A percentile compares a stretch with the other conserved stretches of the same genome.
These are phyloP conservation scores for Metarhizium rileyi DNA, from an alignment of 2,329 filamentous ascomycete species.

Conservation along the genomic window DNA sequence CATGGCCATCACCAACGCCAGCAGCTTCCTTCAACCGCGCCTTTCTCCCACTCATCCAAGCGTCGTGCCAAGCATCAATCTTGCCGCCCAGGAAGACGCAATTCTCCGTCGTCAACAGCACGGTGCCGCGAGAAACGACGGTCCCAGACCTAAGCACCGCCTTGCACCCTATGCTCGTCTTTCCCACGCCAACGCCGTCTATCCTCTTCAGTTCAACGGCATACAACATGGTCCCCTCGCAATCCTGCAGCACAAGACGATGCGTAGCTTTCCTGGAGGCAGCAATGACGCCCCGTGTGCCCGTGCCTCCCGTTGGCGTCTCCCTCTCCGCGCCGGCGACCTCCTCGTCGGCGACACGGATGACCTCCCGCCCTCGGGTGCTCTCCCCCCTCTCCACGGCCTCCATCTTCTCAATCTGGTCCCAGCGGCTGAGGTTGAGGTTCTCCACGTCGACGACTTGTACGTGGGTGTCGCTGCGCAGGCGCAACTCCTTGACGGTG, in stretches of 20 bases:
- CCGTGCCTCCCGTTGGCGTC: conserved; percentile 30
- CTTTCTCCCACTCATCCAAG: conserved; percentile 66
- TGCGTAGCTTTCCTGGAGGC: conserved; percentile 51
- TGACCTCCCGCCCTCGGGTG: conserved; percentile 68
- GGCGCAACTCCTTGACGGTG: conserved; percentile 40
- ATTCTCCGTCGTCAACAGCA: conserved; percentile 64
- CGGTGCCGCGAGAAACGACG: conserved; percentile 61
- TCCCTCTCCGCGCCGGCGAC: conserved; percentile 28
- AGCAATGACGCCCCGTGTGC: background rate
- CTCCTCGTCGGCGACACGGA: conserved; percentile 47
- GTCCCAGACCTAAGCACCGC: conserved; percentile 57
- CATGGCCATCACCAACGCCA: conserved; percentile 11
- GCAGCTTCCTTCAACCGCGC: conserved; percentile 55
- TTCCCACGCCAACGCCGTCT: conserved; percentile 53
- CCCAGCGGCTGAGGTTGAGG: conserved; percentile 69
- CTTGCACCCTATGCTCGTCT: conserved; percentile 70
- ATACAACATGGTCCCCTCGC: conserved; percentile 55
- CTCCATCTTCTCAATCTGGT: conserved; percentile 77
- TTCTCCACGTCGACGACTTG: conserved; percentile 86
- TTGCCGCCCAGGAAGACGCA: conserved; percentile 78
- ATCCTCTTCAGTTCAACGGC: conserved; percentile 64
- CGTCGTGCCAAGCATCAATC: conserved; percentile 69
- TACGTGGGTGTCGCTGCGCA: conserved; percentile 57
- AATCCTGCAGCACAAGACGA: conserved; percentile 75
- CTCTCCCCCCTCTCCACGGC: conserved; percentile 62